Evolutionary conservation across 2,329 filamentous ascomycete genomes (phyloP).

Genomic region (Polytolypa hystricis): DNA sequence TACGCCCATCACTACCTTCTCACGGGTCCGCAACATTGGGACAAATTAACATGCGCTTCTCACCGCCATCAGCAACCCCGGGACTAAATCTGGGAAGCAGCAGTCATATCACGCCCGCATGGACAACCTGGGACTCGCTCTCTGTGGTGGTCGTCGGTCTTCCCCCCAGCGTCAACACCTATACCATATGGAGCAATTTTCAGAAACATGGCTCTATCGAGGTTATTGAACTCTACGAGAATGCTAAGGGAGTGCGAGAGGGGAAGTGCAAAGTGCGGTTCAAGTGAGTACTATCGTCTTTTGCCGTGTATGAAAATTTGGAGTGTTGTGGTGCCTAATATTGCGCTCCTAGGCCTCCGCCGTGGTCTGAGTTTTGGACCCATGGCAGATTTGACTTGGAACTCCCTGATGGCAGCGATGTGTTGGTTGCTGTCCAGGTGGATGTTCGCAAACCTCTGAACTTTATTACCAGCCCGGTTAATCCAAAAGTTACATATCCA

Average conservation of each 20-base stretch:
- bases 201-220: constrained; percentile 41
- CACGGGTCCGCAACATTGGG: too few relatives aligned
- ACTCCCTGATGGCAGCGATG: constrained; percentile 16
- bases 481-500: constrained; percentile 23
- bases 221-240: constrained; percentile 46
- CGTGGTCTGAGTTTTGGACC: constrained; percentile 42
- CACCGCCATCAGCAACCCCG: too few relatives aligned
- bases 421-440: constrained; percentile 16
- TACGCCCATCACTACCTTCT: too few relatives aligned
- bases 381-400: constrained; percentile 18
- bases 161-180: constrained; percentile 25
- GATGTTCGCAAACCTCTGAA: constrained; percentile 14
- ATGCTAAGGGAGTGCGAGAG: constrained; percentile 27
- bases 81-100: too few relatives aligned
- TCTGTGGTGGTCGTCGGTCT: constrained; percentile 26
- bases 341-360: constrained; percentile 36
- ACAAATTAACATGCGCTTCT: too few relatives aligned
- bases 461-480: constrained; percentile 25
- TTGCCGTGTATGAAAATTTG: too few relatives aligned
- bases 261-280: constrained; percentile 44
- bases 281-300: constrained; percentile 27
- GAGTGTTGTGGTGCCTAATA: too few relatives aligned
- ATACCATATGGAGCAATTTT: constrained; percentile 43
- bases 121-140: constrained; percentile 31
- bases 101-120: constrained; percentile 19